phyloP scores from a whole-genome alignment of 257 asterid species.

The Gentiana macrophylla region DNA sequence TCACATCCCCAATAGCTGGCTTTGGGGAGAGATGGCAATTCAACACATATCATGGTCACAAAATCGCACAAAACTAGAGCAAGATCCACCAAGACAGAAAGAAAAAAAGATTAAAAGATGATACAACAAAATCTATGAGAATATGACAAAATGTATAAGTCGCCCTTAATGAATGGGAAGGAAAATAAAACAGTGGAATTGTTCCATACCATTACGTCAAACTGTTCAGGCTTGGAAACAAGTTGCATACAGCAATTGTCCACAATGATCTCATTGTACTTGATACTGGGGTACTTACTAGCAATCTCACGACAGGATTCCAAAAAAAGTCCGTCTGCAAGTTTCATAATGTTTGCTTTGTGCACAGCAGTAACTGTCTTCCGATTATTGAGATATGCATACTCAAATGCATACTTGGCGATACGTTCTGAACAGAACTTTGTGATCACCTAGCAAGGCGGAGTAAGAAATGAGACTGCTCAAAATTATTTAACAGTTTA shows the following conservation, averaged over 20 bases:
- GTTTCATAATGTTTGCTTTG: conserved; percentile 98
- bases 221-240: conserved; percentile 98
- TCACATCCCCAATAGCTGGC: no score
- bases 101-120: no score
- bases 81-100: no score
- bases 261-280: conserved; percentile 85
- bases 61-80: no score
- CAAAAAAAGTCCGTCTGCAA: conserved; percentile 92
- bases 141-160: background rate
- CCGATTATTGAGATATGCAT: conserved; percentile 94
- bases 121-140: background rate
- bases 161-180: background rate
- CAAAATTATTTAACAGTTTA: background rate
- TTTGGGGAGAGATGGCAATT: no score
- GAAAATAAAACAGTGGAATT: background rate
- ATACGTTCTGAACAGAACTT: conserved; percentile 95
- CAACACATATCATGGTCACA: no score
- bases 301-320: conserved; percentile 98
- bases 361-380: conserved; percentile 95
- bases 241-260: conserved; percentile 99
- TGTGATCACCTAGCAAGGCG: conserved; percentile 67
- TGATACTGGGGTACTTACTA: conserved; percentile 79
- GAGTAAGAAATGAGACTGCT: conserved; percentile 22
- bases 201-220: conserved; percentile 84
- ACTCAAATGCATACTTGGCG: conserved; percentile 95